phyloP scores from a whole-genome alignment of 768 basidiomycete species.

The Russula sp. region DNA sequence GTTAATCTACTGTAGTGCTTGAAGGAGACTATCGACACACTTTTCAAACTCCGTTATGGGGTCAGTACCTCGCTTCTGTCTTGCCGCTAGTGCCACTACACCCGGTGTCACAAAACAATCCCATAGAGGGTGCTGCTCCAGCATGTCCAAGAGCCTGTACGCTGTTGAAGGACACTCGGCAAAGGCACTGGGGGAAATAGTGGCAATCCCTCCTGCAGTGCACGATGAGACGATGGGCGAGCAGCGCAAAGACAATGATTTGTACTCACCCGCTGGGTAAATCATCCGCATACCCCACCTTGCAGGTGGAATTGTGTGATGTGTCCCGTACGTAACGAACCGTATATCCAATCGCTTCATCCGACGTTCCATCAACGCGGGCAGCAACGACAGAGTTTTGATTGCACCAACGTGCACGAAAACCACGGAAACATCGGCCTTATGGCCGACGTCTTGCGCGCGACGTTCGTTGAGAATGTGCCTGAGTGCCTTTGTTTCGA shows the following conservation, averaged over 20 bases:
- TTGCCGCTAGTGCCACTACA: conserved; percentile 52
- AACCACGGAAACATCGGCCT: conserved; percentile 43
- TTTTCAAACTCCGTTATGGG: conserved; percentile 22
- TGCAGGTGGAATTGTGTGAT: conserved; percentile 43
- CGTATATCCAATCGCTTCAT: conserved; percentile 41
- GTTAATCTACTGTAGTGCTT: neutral
- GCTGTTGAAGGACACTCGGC: conserved; percentile 46
- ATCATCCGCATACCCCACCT: conserved; percentile 63
- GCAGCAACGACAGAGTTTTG: conserved; percentile 42
- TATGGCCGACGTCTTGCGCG: conserved; percentile 10
- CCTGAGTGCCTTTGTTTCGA: conserved; percentile 11
- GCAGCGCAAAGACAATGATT: neutral
- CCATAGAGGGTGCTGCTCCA: conserved; percentile 63
- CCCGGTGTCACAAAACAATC: conserved; percentile 59
- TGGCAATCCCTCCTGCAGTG: conserved; percentile 59
- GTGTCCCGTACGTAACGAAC: conserved; percentile 66
- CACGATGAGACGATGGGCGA: neutral
- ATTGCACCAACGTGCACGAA: conserved; percentile 64
- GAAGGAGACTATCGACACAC: neutral
- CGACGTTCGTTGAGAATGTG: conserved; percentile 13
- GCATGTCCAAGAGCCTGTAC: conserved; percentile 42
- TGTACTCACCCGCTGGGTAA: conserved; percentile 55
- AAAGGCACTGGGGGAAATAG: conserved; percentile 61
- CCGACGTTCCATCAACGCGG: conserved; percentile 44
- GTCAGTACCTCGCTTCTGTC: conserved; percentile 30